Evolutionary conservation across 108 stramenopile genomes (phyloP).

Genomic region (Cylindrotheca fusiformis): DNA sequence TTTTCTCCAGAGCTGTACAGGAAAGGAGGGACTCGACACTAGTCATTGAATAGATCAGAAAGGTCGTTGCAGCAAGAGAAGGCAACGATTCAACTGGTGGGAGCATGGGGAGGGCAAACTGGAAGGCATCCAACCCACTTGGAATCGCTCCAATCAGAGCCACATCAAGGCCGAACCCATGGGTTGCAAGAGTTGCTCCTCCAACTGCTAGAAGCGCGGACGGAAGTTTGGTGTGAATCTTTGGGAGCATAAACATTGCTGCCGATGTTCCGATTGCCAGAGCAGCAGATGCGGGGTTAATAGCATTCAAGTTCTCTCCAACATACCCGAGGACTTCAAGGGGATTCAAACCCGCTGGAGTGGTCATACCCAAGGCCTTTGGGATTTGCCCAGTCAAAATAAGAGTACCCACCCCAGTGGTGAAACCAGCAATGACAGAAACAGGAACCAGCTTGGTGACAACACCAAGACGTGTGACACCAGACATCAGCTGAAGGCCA

Average conservation of each 20-base stretch:
- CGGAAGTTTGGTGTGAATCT: conserved; percentile 30
- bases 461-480: conserved; percentile 23
- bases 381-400: conserved; percentile 32
- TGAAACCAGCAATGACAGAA: conserved; percentile 34
- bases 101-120: conserved; percentile 16
- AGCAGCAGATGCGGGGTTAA: conserved; percentile 24
- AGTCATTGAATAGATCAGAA: conserved; percentile 41
- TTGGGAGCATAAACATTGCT: conserved; percentile 27
- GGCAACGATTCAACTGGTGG: conserved; percentile 20
- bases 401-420: conserved; percentile 26
- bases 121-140: conserved; percentile 28
- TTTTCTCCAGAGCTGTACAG: conserved; percentile 41
- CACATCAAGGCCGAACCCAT: conserved; percentile 27
- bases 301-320: conserved; percentile 12
- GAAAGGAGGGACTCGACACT: conserved; percentile 28
- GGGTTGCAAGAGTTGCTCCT: conserved; percentile 27
- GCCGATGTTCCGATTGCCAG: conserved; percentile 25
- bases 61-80: conserved; percentile 21
- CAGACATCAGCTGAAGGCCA: conserved; percentile 19
- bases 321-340: conserved; percentile 20
- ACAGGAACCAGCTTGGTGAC: conserved; percentile 25
- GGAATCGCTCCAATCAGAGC: conserved; percentile 23
- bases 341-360: conserved; percentile 23
- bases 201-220: conserved; percentile 32
- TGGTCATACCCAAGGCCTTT: conserved; percentile 29